Evolutionary conservation across 106 monocot species (phyloP).

Genomic region (Amphibolis antarctica): DNA sequence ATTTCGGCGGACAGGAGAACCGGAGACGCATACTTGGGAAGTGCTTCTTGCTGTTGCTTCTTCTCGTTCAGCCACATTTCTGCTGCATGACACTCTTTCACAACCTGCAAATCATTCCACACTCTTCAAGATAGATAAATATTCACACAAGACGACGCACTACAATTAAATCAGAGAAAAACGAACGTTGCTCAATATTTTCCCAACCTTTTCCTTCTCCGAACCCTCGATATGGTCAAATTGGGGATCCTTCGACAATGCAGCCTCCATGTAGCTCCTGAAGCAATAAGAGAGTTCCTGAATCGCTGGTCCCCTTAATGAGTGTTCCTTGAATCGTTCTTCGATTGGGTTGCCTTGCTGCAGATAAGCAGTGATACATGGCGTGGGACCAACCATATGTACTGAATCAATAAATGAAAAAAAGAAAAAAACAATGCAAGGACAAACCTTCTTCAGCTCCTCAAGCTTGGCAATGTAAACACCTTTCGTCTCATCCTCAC

Average conservation of each 20-base stretch:
- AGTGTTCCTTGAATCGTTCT: constrained; percentile 54
- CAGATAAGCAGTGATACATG: constrained; percentile 4
- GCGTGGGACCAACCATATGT: background rate
- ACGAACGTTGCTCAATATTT: background rate
- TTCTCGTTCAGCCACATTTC: constrained; percentile 75
- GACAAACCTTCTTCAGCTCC: constrained; percentile 67
- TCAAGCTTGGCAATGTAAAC: constrained; percentile 92
- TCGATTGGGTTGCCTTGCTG: constrained; percentile 86
- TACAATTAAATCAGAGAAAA: no score
- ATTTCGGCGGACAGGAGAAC: constrained; percentile 48
- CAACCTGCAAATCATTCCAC: constrained; percentile 28
- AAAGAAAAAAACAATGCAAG: no score
- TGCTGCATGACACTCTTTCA: constrained; percentile 57
- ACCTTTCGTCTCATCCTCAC: constrained; percentile 92
- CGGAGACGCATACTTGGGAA: constrained; percentile 64
- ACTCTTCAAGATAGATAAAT: background rate
- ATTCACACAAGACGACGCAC: no score
- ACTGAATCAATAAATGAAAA: background rate
- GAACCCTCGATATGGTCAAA: constrained; percentile 89
- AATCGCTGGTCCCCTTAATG: constrained; percentile 50
- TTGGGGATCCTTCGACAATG: constrained; percentile 59
- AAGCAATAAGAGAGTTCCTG: constrained; percentile 60
- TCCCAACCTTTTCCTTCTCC: constrained; percentile 90
- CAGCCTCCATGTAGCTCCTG: constrained; percentile 71
- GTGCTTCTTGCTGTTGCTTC: constrained; percentile 57